A percentile compares a stretch with the other conserved stretches of the same genome.
Conservation (phyloP, 257 asterid genomes). For the Schizonepeta tenuifolia region DNA sequence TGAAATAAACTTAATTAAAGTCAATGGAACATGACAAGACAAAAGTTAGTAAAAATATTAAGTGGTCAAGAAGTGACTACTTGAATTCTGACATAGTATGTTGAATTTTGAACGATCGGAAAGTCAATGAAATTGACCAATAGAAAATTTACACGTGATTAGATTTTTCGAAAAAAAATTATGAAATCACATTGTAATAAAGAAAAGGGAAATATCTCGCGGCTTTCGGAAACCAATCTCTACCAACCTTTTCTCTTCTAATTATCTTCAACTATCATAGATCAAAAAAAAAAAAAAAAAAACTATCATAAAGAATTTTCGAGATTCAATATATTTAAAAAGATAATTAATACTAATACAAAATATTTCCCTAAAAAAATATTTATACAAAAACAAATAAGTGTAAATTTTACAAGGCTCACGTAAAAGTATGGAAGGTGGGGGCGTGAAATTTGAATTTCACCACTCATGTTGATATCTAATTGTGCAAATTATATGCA, state of each 20-base stretch:
- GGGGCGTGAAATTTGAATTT: background rate
- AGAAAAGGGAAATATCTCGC: background rate
- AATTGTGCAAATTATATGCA: too few species aligned
- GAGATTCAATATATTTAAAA: background rate
- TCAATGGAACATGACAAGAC: background rate
- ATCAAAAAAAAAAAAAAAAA: too few species aligned
- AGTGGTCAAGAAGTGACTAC: constrained; percentile 34
- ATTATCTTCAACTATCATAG: background rate
- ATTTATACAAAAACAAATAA: too few species aligned
- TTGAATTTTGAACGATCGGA: constrained; percentile 12
- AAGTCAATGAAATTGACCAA: constrained; percentile 23
- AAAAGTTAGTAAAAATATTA: background rate
- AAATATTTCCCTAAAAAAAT: too few species aligned
- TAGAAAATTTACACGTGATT: background rate
- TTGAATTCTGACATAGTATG: constrained; percentile 12
- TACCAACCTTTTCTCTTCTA: background rate
- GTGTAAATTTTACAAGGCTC: background rate
- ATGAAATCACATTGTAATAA: background rate
- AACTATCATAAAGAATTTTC: too few species aligned
- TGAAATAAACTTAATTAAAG: background rate
- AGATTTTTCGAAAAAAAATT: background rate
- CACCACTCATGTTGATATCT: background rate
- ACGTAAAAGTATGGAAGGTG: background rate
- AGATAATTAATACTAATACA: too few species aligned
- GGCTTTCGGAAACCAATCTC: background rate